Evolutionary conservation across 2,329 filamentous ascomycete species (phyloP), one percentile per base, ranked within the genome.

Genomic region (Neospermospora avenae): DNA sequence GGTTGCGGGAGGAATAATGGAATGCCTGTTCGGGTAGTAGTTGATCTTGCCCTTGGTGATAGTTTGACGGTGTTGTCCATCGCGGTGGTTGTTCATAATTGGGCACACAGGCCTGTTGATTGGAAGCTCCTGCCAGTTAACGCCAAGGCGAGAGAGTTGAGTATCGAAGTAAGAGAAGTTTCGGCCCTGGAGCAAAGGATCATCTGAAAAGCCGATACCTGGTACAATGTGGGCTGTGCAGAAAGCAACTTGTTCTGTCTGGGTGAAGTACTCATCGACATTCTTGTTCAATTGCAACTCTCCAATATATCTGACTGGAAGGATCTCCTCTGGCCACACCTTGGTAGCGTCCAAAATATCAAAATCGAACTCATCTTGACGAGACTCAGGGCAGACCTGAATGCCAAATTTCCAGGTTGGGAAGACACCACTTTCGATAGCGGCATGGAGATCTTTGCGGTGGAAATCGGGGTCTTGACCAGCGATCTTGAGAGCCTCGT

Each of bases 341-440:
- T 96, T 95, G 39, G 91, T 96, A 0, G 90, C 87, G 66, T 96
- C 91, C 1, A 96, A 82, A 31, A 93, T 87, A 68, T 95, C 91
- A 62, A 95, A 93, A 6, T 93, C 90, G 62, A 93, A 96, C 16
- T 90, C 84, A 63, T 93, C 80, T 71, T 90, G 84, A 52, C 86
- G 81, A 8, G 80, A 80, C 65, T 93, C 90, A 0, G 87, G 83
- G 22, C 95, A 82, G 3, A 86, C 80, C 70, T 96, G 91, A n/a
- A 96, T 86, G 45, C 88, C 89, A 61, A 95, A 90, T 69, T 88
- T 88, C 89, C 89, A 95, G 69, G 85, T 88, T 8, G 90, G 89
- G 67, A 80, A 92, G 0, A 80, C 79, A 6, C 88, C 88, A 16
- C 78, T 85, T 13, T 88, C 84, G 55, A 95, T 93, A 5, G 90